Evolutionary conservation across 139 green algal species (phyloP).

Genomic region (Zygnema circumcarinatum): DNA sequence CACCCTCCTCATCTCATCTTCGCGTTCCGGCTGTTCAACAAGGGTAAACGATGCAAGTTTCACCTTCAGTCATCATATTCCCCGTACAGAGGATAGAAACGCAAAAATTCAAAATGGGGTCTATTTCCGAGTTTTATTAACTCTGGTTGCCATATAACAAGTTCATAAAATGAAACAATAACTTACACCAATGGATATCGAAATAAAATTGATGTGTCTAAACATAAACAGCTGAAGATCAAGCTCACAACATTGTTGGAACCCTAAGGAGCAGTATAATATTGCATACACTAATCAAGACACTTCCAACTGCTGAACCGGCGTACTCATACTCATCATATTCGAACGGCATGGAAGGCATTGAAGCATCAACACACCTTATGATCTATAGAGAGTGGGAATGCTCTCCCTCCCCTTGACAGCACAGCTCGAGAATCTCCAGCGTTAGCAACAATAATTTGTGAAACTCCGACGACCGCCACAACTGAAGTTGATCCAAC

Average conservation of each 20-base stretch:
- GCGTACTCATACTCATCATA: too few species aligned
- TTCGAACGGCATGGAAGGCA: too few species aligned
- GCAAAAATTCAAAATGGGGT: neutral
- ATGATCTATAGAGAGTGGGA: conserved; percentile 61
- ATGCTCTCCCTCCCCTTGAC: conserved; percentile 63
- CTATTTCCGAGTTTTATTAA: neutral
- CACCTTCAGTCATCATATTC: neutral
- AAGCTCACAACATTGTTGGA: too few species aligned
- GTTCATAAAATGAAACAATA: too few species aligned
- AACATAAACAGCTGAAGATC: too few species aligned
- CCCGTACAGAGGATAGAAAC: neutral
- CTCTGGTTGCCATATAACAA: too few species aligned
- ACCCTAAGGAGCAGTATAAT: too few species aligned
- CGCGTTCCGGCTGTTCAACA: conserved; percentile 71
- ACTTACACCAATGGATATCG: too few species aligned
- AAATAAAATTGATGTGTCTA: too few species aligned
- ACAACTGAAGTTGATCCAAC: conserved; percentile 88
- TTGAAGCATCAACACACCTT: too few species aligned
- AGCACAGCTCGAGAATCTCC: conserved; percentile 90
- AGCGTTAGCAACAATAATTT: conserved; percentile 81
- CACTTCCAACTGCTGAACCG: too few species aligned
- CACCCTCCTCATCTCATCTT: conserved; percentile 78
- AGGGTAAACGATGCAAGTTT: conserved; percentile 56
- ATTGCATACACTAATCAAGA: too few species aligned
- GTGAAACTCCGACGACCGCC: conserved; percentile 67